phyloP scores from a whole-genome alignment of 1,139 yeast genomes.

The Candida dubliniensis region DNA sequence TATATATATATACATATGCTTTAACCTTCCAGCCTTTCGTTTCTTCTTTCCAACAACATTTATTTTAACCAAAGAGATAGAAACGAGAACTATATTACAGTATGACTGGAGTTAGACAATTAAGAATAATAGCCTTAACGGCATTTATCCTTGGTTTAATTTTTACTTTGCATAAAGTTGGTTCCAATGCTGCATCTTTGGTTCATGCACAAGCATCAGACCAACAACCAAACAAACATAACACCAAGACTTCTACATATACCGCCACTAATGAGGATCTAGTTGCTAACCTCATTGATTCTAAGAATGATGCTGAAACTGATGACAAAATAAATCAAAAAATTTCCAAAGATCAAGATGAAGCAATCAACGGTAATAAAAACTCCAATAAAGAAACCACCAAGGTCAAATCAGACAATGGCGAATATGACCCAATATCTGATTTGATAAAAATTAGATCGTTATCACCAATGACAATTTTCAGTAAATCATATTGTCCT shows the following conservation, averaged over 20 bases:
- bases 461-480: constrained; percentile 68
- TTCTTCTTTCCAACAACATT: background rate
- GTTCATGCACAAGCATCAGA: constrained; percentile 17
- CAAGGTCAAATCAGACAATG: constrained; percentile 7
- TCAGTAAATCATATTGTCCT: constrained; percentile 74
- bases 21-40: background rate
- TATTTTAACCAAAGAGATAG: background rate
- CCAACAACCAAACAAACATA: constrained; percentile 13
- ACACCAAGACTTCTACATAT: constrained; percentile 4
- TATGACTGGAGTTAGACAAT: constrained; percentile 20
- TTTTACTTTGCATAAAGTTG: constrained; percentile 18
- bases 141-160: constrained; percentile 17
- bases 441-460: constrained; percentile 60
- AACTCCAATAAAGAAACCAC: background rate
- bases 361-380: constrained; percentile 6
- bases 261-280: constrained; percentile 7
- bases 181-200: constrained; percentile 13
- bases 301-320: constrained; percentile 35
- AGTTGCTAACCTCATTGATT: constrained; percentile 25
- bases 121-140: constrained; percentile 21
- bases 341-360: constrained; percentile 28
- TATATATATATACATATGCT: too few species aligned
- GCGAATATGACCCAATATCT: constrained; percentile 56
- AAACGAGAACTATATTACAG: background rate
- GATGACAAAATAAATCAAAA: constrained; percentile 45